Evolutionary conservation across 257 asterid genomes (phyloP).

Genomic region (Haberlea rhodopensis): DNA sequence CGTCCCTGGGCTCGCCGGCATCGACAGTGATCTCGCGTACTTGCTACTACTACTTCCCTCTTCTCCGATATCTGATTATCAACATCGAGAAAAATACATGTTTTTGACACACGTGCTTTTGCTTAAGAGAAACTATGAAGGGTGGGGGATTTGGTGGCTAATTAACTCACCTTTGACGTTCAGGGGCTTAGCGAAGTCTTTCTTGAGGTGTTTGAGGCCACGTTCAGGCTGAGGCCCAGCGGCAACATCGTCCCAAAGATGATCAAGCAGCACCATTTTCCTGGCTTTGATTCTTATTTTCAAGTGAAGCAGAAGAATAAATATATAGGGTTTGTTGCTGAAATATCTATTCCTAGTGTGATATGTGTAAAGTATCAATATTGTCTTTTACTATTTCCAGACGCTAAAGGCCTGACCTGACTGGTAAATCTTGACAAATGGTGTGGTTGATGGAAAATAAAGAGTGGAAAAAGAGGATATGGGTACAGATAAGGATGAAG

Average conservation of each 20-base stretch:
- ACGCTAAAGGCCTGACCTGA: background rate
- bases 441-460: conserved; percentile 11
- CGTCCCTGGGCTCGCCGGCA: conserved; percentile 52
- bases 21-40: conserved; percentile 54
- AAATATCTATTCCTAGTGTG: conserved; percentile 26
- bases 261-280: conserved; percentile 75
- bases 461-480: background rate
- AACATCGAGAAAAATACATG: too few species aligned
- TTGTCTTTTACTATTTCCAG: conserved; percentile 24
- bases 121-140: too few species aligned
- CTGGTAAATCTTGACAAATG: conserved; percentile 8
- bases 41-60: conserved; percentile 41
- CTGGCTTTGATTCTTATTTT: too few species aligned
- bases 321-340: conserved; percentile 31
- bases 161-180: conserved; percentile 40
- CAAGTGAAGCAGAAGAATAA: conserved; percentile 9
- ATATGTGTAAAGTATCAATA: conserved; percentile 12
- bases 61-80: conserved; percentile 37
- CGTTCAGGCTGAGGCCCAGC: conserved; percentile 89
- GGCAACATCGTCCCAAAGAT: conserved; percentile 86
- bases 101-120: too few species aligned
- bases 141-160: too few species aligned
- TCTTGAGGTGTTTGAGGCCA: conserved; percentile 80
- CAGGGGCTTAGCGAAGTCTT: conserved; percentile 40
- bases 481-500: conserved; percentile 2